Evolutionary conservation across 1,284 basidiomycete genomes (phyloP).

Genomic region (Malassezia pachydermatis): DNA sequence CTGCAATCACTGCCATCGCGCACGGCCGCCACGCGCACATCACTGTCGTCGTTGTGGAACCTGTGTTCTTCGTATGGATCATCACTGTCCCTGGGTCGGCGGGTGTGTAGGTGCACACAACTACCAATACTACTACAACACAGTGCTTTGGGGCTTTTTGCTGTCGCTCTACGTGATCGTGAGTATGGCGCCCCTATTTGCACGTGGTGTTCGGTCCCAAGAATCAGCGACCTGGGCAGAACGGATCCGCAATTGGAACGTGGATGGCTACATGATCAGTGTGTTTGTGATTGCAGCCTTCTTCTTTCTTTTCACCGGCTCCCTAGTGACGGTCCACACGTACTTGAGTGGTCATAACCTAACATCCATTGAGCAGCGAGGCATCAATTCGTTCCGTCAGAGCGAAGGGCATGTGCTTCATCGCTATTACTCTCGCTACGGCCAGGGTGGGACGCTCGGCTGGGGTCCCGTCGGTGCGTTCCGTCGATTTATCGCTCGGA

Average conservation of each 20-base stretch:
- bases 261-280: conserved; percentile 61
- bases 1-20: conserved; percentile 10
- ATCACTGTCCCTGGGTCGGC: conserved; percentile 53
- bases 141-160: conserved; percentile 56
- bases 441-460: conserved; percentile 15
- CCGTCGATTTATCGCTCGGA: conserved; percentile 7
- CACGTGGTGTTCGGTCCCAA: conserved; percentile 26
- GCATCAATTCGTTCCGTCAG: conserved; percentile 55
- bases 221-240: background rate
- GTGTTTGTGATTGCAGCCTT: conserved; percentile 57
- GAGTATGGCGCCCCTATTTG: conserved; percentile 48
- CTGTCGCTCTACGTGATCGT: conserved; percentile 58
- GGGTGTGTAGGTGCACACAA: conserved; percentile 53
- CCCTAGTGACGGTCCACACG: conserved; percentile 58
- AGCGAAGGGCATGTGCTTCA: conserved; percentile 56
- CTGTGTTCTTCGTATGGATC: conserved; percentile 44
- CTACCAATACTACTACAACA: conserved; percentile 56
- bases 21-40: conserved; percentile 40
- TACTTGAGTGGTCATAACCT: conserved; percentile 58
- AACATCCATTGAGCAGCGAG: conserved; percentile 69
- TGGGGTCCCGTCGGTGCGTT: background rate
- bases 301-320: conserved; percentile 61
- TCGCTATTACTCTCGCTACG: conserved; percentile 23
- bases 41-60: conserved; percentile 46
- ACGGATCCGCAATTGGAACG: conserved; percentile 26